Evolutionary conservation across 257 asterid species (phyloP).

Genomic region (Nicotiana tabacum): DNA sequence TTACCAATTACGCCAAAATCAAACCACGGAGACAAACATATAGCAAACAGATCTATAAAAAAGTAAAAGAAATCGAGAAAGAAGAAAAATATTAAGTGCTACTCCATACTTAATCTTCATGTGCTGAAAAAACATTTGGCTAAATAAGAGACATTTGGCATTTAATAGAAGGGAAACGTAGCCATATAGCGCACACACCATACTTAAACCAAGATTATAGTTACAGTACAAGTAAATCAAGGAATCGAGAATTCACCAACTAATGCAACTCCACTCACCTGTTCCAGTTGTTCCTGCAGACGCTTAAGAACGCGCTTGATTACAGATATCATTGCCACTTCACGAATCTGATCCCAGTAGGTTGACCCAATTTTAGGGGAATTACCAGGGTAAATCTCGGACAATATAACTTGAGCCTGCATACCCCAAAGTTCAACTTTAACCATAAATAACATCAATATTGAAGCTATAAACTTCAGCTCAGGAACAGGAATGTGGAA

Average conservation of each 20-base stretch:
- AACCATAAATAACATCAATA: background rate
- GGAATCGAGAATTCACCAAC: background rate
- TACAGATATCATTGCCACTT: constrained; percentile 72
- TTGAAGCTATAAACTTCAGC: background rate
- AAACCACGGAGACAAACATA: background rate
- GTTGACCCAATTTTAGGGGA: constrained; percentile 77
- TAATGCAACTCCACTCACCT: constrained; percentile 37
- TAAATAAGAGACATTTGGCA: background rate
- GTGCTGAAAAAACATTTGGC: background rate
- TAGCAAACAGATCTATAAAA: background rate
- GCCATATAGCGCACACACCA: background rate
- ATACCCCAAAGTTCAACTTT: constrained; percentile 6
- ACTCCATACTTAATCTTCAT: background rate
- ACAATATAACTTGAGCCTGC: constrained; percentile 91
- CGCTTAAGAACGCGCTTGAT: constrained; percentile 76
- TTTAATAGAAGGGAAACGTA: background rate
- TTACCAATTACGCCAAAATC: no score
- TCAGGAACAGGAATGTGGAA: background rate
- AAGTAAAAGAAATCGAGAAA: background rate
- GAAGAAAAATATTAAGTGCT: background rate
- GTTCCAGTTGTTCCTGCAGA: constrained; percentile 71
- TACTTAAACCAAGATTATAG: background rate
- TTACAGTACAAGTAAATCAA: background rate
- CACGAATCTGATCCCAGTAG: constrained; percentile 95
- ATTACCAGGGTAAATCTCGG: constrained; percentile 93